Conservation (phyloP, 2,329 filamentous ascomycete species). For the Alternaria consortialis region DNA sequence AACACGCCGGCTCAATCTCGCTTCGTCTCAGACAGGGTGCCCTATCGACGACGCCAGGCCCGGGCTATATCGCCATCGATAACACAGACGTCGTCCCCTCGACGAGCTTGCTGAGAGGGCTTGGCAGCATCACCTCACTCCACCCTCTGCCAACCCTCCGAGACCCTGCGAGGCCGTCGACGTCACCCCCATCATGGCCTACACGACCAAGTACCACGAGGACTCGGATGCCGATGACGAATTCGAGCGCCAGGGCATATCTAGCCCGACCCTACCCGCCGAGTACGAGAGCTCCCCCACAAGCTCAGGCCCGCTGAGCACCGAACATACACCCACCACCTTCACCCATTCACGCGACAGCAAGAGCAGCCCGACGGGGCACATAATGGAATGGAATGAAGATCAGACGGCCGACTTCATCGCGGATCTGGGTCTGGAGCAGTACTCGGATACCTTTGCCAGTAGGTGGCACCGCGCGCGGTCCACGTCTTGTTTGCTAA, state of each 20-base stretch:
- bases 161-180: slow-evolving; percentile 8
- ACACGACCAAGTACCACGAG: slow-evolving; percentile 71
- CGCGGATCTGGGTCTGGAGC: slow-evolving; percentile 76
- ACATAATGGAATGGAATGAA: slow-evolving; percentile 81
- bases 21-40: slow-evolving; percentile 49
- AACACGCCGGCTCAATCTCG: slow-evolving; percentile 50
- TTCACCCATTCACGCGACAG: slow-evolving; percentile 71
- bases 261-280: slow-evolving; percentile 68
- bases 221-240: slow-evolving; percentile 79
- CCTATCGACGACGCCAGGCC: slow-evolving; percentile 25
- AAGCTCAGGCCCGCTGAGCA: slow-evolving; percentile 74
- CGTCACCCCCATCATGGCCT: slow-evolving; percentile 45
- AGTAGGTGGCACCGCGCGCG: slow-evolving; percentile 66
- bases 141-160: slow-evolving; percentile 17
- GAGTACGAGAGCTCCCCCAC: slow-evolving; percentile 76
- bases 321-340: slow-evolving; percentile 81
- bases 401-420: slow-evolving; percentile 94
- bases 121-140: slow-evolving; percentile 35
- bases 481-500: slow-evolving; percentile 13
- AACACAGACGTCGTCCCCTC: slow-evolving; percentile 28
- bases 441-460: slow-evolving; percentile 84
- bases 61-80: slow-evolving; percentile 26
- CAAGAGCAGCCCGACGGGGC: slow-evolving; percentile 74
- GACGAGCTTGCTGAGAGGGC: slow-evolving; percentile 27
- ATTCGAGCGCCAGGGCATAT: slow-evolving; percentile 76